A percentile compares a stretch with the other conserved stretches of the same genome.
Evolutionary conservation across 2,329 filamentous ascomycete species (phyloP).

Genomic region (Cordyceps militaris): DNA sequence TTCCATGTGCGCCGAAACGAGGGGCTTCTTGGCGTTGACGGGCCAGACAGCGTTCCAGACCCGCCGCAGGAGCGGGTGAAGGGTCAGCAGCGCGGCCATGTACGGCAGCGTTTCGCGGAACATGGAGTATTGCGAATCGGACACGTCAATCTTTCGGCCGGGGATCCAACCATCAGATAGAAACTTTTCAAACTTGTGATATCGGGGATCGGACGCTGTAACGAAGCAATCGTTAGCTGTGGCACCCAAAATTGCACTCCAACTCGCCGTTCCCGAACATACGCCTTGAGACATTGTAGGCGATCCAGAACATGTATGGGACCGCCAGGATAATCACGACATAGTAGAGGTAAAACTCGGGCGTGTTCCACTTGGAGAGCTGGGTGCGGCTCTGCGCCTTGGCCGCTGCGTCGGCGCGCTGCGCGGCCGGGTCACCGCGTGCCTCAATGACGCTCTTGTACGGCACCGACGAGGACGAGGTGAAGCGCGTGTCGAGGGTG

Average conservation of each 20-base stretch:
- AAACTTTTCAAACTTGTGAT: slow-evolving; percentile 61
- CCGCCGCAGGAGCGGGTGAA: slow-evolving; percentile 74
- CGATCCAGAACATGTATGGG: slow-evolving; percentile 86
- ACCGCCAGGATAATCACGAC: slow-evolving; percentile 58
- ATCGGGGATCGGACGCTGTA: slow-evolving; percentile 73
- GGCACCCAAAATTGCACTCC: background rate
- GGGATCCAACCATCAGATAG: slow-evolving; percentile 85
- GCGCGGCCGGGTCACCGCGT: slow-evolving; percentile 34
- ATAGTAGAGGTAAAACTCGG: slow-evolving; percentile 81
- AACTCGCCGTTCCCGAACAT: slow-evolving; percentile 22
- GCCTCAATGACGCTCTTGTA: slow-evolving; percentile 52
- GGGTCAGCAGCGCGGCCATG: slow-evolving; percentile 62
- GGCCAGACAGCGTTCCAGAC: slow-evolving; percentile 55
- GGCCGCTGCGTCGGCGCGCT: slow-evolving; percentile 22
- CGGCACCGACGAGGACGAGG: slow-evolving; percentile 61
- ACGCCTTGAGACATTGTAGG: slow-evolving; percentile 80
- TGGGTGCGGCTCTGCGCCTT: slow-evolving; percentile 39
- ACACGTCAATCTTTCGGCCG: slow-evolving; percentile 86
- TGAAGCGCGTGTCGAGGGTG: slow-evolving; percentile 57
- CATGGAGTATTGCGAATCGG: slow-evolving; percentile 77
- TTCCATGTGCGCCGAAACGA: slow-evolving; percentile 51
- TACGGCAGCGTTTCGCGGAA: slow-evolving; percentile 85
- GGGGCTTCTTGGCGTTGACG: slow-evolving; percentile 25
- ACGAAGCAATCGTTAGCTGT: background rate
- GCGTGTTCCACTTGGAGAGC: slow-evolving; percentile 74